Evolutionary conservation across 2,329 filamentous ascomycete species (phyloP), one percentile per base, ranked within the genome.

Genomic region (Penicillium sp.): DNA sequence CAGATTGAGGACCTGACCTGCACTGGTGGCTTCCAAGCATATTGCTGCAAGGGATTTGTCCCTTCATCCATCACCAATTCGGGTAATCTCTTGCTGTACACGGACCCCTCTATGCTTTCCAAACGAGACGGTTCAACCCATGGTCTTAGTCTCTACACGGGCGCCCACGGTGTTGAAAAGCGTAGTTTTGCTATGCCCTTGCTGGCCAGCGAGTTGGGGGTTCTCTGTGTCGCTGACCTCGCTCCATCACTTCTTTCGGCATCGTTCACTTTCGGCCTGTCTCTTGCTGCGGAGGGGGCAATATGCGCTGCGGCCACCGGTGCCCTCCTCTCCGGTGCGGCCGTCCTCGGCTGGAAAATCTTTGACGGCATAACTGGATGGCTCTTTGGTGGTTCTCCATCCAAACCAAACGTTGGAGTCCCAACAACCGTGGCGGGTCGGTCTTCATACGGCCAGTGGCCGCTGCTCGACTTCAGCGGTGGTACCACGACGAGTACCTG

Each of bases 21-120:
- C n/a, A 39, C 43, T 29, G 43, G 43, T 45, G 43, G 43, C 26
- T 45, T 28, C 33, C 35, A 39, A 24, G 43, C 35, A 39, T 45
- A 45, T 39, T 45, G 43, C 43, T 45, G 43, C 18, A 9, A 8
- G 35, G 43, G 43, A 38, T 45, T 45, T 25, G 26, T 45, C 9
- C 34, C 34, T 45, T 45, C 43, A 27, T 45, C 34, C n/a, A 39
- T 38, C 34, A 45, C 43, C 35, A 45, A 45, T 39, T 29, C 43
- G 3, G 43, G 43, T 26, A 38, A 37, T 27, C 25, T 45, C 5
- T 3, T 12, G 5, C 26, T 45, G 4, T 38, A 45, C 32, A 34
- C 33, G 11, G 18, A 38, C 25, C 4, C 26, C 12, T 24, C 35
- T 29, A 4, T 27, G 35, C 12, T 37, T 29, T 28, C 8, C 33